phyloP scores from a whole-genome alignment of 2,329 filamentous ascomycete species.

The Coccinonectria pachysandricola region DNA sequence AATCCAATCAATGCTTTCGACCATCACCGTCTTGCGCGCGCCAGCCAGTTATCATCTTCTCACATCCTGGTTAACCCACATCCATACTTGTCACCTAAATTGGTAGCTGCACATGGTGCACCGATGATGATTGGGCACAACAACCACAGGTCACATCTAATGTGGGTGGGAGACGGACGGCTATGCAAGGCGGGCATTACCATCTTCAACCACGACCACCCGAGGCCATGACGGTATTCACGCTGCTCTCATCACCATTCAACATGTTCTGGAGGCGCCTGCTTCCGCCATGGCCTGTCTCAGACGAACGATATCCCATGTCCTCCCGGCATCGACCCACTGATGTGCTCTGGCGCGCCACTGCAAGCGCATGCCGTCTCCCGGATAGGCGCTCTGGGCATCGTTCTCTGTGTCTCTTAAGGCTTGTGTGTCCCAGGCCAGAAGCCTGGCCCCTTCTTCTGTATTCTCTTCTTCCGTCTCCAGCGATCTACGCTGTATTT shows the following conservation, averaged over 20 bases:
- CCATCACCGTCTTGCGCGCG: slow-evolving; percentile 27
- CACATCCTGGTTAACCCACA: slow-evolving; percentile 9
- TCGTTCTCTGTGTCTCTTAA: slow-evolving; percentile 18
- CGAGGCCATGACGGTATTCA: slow-evolving; percentile 10
- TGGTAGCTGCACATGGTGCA: slow-evolving; percentile 20
- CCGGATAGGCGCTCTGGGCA: slow-evolving; percentile 16
- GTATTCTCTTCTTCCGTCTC: slow-evolving; percentile 26
- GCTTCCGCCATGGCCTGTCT: slow-evolving; percentile 8
- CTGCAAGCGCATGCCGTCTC: slow-evolving; percentile 17
- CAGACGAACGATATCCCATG: slow-evolving; percentile 8
- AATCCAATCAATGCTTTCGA: slow-evolving; percentile 16
- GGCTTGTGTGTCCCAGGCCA: slow-evolving; percentile 18
- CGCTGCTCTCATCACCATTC: slow-evolving; percentile 14
- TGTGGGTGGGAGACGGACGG: slow-evolving; percentile 12
- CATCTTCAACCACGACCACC: slow-evolving; percentile 11
- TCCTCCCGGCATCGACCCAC: slow-evolving; percentile 16
- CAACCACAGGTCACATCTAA: slow-evolving; percentile 11
- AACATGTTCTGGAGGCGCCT: slow-evolving; percentile 11
- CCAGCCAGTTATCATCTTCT: slow-evolving; percentile 23
- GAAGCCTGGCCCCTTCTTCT: slow-evolving; percentile 20
- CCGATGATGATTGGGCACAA: slow-evolving; percentile 25
- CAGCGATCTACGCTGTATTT: slow-evolving; percentile 18
- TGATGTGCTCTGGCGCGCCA: slow-evolving; percentile 8
- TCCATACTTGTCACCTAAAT: slow-evolving; percentile 23
- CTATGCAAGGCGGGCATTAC: slow-evolving; percentile 10